Evolutionary conservation across 352 stramenopile genomes (phyloP).

Genomic region (Aphanomyces euteiches): DNA sequence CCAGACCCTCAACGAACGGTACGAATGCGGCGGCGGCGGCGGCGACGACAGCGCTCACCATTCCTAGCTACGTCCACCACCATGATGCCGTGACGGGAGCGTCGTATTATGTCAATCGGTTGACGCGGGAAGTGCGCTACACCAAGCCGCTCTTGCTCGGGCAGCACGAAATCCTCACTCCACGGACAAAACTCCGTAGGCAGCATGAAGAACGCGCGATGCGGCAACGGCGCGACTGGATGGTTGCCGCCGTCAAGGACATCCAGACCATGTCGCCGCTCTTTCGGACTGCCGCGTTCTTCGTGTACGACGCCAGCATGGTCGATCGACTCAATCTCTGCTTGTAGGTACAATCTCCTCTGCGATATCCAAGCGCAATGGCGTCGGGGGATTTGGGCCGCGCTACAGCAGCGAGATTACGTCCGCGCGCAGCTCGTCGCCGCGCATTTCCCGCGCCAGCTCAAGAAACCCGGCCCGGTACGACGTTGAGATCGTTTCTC

Average conservation of each 20-base stretch:
- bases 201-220: conserved; percentile 8
- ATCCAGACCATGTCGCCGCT: neutral
- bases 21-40: conserved; percentile 11
- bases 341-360: conserved; percentile 37
- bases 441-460: conserved; percentile 44
- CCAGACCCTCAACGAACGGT: conserved; percentile 40
- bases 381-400: conserved; percentile 49
- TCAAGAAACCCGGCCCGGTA: conserved; percentile 43
- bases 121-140: conserved; percentile 40
- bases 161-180: conserved; percentile 22
- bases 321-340: neutral
- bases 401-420: conserved; percentile 39
- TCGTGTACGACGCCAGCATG: conserved; percentile 6
- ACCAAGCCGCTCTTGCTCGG: conserved; percentile 24
- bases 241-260: neutral
- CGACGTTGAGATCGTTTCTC: neutral
- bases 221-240: conserved; percentile 8
- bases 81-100: conserved; percentile 45
- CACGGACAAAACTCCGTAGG: conserved; percentile 9
- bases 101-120: conserved; percentile 60
- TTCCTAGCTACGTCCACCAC: conserved; percentile 29
- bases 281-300: conserved; percentile 26
- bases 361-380: conserved; percentile 46
- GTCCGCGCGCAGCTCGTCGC: conserved; percentile 52
- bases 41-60: too few relatives aligned